phyloP scores from a whole-genome alignment of 441 rosid species.

The Heliophila coronopifolia region DNA sequence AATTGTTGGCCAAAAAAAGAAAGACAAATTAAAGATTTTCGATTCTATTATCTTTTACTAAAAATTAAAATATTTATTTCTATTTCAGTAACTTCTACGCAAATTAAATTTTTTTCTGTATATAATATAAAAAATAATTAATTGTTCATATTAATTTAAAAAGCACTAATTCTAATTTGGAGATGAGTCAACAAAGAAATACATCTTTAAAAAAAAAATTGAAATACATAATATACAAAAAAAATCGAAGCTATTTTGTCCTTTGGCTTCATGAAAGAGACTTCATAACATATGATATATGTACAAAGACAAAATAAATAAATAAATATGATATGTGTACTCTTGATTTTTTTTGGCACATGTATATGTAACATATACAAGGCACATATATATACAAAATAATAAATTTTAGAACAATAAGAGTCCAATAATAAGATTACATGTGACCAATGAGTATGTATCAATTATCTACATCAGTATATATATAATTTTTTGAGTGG shows the following conservation, averaged over 20 bases:
- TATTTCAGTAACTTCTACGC: no score
- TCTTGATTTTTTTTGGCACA: slow-evolving; percentile 5
- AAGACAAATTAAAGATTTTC: no score
- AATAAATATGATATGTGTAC: slow-evolving; percentile 21
- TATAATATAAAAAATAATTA: no score
- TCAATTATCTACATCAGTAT: not conserved
- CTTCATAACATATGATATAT: not conserved
- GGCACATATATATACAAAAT: not conserved
- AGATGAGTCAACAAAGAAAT: slow-evolving; percentile 12
- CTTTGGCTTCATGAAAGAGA: slow-evolving; percentile 28
- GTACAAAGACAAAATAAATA: no score
- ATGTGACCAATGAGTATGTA: slow-evolving; percentile 9
- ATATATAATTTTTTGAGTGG: slow-evolving; percentile 1
- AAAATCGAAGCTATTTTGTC: slow-evolving; percentile 19
- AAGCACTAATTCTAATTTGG: no score
- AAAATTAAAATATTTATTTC: no score
- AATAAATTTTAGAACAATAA: slow-evolving; percentile 9
- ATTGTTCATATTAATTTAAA: no score
- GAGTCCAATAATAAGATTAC: slow-evolving; percentile 22
- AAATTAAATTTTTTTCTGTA: no score
- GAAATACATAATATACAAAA: not conserved
- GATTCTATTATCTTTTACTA: no score
- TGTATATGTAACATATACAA: slow-evolving; percentile 11
- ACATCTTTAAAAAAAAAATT: no score
- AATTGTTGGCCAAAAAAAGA: slow-evolving; percentile 25